These are phyloP conservation scores for Zizania palustris DNA, from an alignment of 202 grass and related monocot species.

Conservation along the genomic window DNA sequence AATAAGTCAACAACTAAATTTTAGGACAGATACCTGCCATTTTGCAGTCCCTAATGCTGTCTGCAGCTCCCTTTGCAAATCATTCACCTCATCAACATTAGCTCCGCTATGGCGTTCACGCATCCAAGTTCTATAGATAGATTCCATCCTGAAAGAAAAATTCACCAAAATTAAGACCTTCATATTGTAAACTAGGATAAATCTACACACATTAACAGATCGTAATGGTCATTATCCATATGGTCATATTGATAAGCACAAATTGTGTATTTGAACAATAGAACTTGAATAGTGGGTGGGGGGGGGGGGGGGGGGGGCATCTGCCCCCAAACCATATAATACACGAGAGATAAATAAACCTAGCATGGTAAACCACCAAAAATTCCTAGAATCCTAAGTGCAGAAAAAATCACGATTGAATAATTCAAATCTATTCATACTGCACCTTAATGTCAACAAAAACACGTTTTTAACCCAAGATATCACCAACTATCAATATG, in stretches of 20 bases:
- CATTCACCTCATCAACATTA: constrained; percentile 46
- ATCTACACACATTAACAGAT: not conserved
- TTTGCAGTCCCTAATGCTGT: constrained; percentile 86
- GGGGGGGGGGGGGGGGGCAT: too few relatives aligned
- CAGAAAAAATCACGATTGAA: not conserved
- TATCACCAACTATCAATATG: constrained; percentile 23
- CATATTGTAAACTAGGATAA: constrained; percentile 8
- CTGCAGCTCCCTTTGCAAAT: constrained; percentile 70
- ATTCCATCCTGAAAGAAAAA: constrained; percentile 74
- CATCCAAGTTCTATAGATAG: constrained; percentile 77
- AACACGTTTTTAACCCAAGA: constrained; percentile 8
- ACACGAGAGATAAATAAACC: constrained; percentile 31
- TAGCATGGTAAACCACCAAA: not conserved
- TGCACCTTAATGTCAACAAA: not conserved
- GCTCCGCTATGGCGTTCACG: constrained; percentile 42
- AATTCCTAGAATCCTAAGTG: not conserved
- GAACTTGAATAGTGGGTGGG: not conserved
- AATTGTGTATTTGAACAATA: constrained; percentile 21
- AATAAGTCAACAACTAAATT: constrained; percentile 16
- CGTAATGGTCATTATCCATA: not conserved
- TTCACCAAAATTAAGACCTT: constrained; percentile 16
- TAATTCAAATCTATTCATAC: not conserved
- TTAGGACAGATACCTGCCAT: constrained; percentile 70
- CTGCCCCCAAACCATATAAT: constrained; percentile 14
- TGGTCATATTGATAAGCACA: constrained; percentile 4